A percentile compares a stretch with the other conserved stretches of the same genome.
Evolutionary conservation across 2,329 filamentous ascomycete genomes (phyloP).

Genomic region (Ceratocystis cubensis): DNA sequence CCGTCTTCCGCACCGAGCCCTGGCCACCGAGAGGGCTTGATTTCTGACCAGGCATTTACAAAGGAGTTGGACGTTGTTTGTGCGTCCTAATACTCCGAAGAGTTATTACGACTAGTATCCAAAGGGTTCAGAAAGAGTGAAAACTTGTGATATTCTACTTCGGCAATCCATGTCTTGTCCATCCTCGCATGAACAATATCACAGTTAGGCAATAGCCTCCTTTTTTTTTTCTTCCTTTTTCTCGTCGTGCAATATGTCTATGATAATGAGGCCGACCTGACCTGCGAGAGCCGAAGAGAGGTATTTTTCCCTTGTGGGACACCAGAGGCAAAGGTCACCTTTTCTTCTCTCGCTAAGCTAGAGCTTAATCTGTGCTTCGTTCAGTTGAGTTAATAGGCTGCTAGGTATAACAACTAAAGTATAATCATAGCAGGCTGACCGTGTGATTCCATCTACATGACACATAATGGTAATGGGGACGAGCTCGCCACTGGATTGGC

Average conservation of each 20-base stretch:
- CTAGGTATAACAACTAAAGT: background rate
- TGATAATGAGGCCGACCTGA: too few relatives aligned
- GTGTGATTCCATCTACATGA: background rate
- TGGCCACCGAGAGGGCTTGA: background rate
- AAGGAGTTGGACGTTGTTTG: background rate
- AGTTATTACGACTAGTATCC: background rate
- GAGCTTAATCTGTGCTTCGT: background rate
- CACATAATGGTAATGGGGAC: background rate
- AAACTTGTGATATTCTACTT: background rate
- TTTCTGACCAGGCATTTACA: background rate
- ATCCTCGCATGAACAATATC: background rate
- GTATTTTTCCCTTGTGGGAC: too few relatives aligned
- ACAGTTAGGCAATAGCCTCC: background rate
- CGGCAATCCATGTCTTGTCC: background rate
- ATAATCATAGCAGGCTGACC: background rate
- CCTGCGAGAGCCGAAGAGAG: too few relatives aligned
- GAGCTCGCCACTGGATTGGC: background rate
- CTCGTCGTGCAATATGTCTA: too few relatives aligned
- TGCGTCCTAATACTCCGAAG: conserved; percentile 3
- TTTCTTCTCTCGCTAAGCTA: background rate
- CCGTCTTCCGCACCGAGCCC: background rate
- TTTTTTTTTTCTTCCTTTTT: too few relatives aligned
- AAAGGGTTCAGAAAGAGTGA: background rate
- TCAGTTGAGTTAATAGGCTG: background rate
- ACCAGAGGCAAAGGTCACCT: background rate